These are phyloP conservation scores for Phytophthora ohioensis DNA, from an alignment of 352 stramenopile genomes.

Conservation along the genomic window DNA sequence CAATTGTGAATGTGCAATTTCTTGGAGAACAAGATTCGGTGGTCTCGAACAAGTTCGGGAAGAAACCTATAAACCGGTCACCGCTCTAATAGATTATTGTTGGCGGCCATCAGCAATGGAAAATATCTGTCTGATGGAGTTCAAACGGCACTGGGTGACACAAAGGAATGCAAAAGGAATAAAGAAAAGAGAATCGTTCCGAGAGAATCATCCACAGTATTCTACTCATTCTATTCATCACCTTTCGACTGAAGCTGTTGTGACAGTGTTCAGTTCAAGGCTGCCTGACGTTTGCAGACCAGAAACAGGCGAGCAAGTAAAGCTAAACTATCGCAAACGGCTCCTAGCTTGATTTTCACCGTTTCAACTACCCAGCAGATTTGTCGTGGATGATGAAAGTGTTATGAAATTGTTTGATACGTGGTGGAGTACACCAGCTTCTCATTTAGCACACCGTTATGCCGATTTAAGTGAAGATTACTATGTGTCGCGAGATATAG, in stretches of 20 bases:
- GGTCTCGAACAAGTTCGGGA: background rate
- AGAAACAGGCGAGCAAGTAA: background rate
- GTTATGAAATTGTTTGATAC: background rate
- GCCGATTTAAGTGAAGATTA: constrained; percentile 1
- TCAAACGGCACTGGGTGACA: background rate
- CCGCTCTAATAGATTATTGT: background rate
- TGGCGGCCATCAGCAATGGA: background rate
- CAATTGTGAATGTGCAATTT: background rate
- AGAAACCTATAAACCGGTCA: background rate
- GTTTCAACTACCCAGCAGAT: background rate
- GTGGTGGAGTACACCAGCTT: background rate
- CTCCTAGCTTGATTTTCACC: background rate
- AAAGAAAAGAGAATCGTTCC: background rate
- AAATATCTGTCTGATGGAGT: background rate
- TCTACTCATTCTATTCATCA: background rate
- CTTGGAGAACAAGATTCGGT: background rate
- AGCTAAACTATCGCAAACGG: background rate
- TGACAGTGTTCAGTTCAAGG: background rate
- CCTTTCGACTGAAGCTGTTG: background rate
- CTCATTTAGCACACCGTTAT: background rate
- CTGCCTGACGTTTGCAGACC: background rate
- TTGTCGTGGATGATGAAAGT: background rate
- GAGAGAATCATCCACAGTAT: background rate
- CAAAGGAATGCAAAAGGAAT: background rate
- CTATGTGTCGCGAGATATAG: background rate